Conservation (phyloP, 345 rosid genomes). For the Iberis pinnata region DNA sequence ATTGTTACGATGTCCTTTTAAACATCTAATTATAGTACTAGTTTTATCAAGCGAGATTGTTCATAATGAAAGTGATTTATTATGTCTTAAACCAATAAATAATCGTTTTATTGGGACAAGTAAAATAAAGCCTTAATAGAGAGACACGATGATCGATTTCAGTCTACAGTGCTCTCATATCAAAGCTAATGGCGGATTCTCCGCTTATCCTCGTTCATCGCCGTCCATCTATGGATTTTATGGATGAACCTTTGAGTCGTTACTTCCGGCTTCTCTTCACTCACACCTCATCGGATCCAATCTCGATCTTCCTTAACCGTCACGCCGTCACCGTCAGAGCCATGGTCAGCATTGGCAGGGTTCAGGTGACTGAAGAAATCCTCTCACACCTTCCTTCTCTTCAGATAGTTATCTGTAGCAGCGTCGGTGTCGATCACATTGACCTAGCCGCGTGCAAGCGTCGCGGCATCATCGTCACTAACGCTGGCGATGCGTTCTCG, state of each 20-base stretch:
- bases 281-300: conserved; percentile 29
- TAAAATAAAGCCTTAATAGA: too few relatives aligned
- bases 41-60: too few relatives aligned
- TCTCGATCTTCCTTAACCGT: conserved; percentile 30
- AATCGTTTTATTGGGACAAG: too few relatives aligned
- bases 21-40: too few relatives aligned
- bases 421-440: conserved; percentile 50
- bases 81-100: too few relatives aligned
- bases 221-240: background rate
- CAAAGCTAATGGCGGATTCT: conserved; percentile 3
- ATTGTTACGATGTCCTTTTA: too few relatives aligned
- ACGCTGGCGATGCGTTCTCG: conserved; percentile 39
- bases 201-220: conserved; percentile 21
- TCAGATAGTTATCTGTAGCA: conserved; percentile 38
- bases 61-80: too few relatives aligned
- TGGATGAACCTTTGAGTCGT: conserved; percentile 12
- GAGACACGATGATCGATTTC: too few relatives aligned
- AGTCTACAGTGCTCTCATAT: too few relatives aligned
- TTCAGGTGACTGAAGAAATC: conserved; percentile 22
- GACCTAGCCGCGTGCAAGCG: conserved; percentile 51
- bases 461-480: conserved; percentile 42
- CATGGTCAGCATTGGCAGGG: conserved; percentile 24
- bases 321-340: conserved; percentile 35
- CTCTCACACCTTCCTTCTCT: conserved; percentile 42
- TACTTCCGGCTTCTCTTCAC: conserved; percentile 1